Conservation (phyloP, 306 rosid species). For the Fragaria vesca region DNA sequence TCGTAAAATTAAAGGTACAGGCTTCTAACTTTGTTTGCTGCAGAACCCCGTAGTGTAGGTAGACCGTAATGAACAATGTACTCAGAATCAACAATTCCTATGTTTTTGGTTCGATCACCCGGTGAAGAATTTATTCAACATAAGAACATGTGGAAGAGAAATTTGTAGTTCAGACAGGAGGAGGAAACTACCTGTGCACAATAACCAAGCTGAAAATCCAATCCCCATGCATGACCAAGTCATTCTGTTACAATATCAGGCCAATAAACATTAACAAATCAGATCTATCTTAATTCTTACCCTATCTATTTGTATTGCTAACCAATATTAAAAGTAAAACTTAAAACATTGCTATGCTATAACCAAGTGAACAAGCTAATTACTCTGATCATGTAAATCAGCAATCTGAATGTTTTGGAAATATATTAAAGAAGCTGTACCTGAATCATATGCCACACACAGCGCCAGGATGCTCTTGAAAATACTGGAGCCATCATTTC, state of each 20-base stretch:
- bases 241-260: slow-evolving; percentile 34
- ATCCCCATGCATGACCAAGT: slow-evolving; percentile 53
- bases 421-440: slow-evolving; percentile 9
- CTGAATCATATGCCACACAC: slow-evolving; percentile 52
- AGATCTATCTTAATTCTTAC: too few relatives aligned
- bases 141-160: background rate
- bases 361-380: background rate
- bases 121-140: slow-evolving; percentile 18
- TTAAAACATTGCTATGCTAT: background rate
- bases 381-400: background rate
- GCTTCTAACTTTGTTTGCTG: slow-evolving; percentile 31
- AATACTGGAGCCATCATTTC: slow-evolving; percentile 64
- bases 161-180: background rate
- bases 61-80: slow-evolving; percentile 42
- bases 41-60: slow-evolving; percentile 39
- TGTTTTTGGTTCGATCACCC: slow-evolving; percentile 48
- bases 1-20: background rate
- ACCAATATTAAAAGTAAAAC: background rate
- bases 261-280: background rate
- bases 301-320: background rate
- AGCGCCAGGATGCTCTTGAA: slow-evolving; percentile 46
- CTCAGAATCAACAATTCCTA: slow-evolving; percentile 52
- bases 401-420: background rate
- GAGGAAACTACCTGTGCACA: slow-evolving; percentile 37
- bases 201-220: slow-evolving; percentile 47